Base-by-base conservation (phyloP, 345 rosid genomes). In the Brassica cretica region DNA sequence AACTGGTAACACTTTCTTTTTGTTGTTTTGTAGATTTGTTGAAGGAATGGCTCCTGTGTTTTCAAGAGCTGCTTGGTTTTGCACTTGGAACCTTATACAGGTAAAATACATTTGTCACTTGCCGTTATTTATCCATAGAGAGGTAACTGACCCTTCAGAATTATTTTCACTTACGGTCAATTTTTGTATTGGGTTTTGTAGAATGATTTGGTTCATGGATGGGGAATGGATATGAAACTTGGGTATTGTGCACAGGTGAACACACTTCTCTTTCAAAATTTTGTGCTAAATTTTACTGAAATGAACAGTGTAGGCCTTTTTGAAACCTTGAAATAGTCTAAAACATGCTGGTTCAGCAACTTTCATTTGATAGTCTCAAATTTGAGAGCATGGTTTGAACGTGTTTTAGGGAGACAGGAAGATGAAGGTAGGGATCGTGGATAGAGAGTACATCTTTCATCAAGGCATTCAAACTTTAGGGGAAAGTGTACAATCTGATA, bases 41-140 rank as follows among this genome's bases (percentile, higher is more conserved):
- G 99, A 96, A 83, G 99, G 99, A 49, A 96, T 96, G 99, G 99
- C 99, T 80, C 99, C 99, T 0, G 99, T 96, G 41, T 91, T 96
- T 78, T 91, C 99, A 29, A 91, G 96, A 86, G 83, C 95, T 81
- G 98, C 99, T 81, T 96, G 99, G 99, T 87, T 86, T 76, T 96
- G 99, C 83, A 84, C 99, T 70, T 96, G 99, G 99, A 95, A 96
- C 87, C 98, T 96, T 65, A 88, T 96, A 84, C 99, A 96, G 92
- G 99, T 96, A 81, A 71, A 5, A 14, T 49, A 39, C 24, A 8
- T 14, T 25, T 24, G 32, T 10, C 71, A 6, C 32, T 5, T 60
- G 64, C 49, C n/a, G 55, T 16, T 67, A 25, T 25, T 24, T 15
- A 64, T 33, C 5, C 0, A 11, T 56, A 71, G 5, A 44, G 7